Base-by-base conservation (phyloP, 371 early-diverging fungal genomes). In the Syncephalastrum monosporum region DNA sequence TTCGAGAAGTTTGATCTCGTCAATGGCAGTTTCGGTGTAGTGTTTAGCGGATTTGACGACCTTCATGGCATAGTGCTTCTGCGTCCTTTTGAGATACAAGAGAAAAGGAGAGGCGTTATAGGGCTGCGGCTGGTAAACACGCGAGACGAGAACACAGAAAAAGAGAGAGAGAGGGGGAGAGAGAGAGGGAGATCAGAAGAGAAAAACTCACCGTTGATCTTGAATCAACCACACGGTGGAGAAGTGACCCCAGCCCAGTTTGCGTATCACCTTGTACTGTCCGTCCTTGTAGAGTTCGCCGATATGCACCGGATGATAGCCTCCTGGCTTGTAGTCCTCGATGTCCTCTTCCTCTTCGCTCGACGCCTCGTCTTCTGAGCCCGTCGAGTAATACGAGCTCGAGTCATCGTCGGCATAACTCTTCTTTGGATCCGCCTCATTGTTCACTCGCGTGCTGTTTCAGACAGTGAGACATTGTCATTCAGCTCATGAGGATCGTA, bases 211-310 rank as follows among this genome's bases (percentile, higher is more conserved):
- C 86, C 66, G 76, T 56, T 75, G 75, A 70, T 97, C 96, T 55
- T 82, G 78, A 15, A 91, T 88, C 56, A 98, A 84, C 98, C 98
- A 97, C n/a, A 98, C 99, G 0, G 98, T 97, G 1, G 95, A 95
- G 64, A 98, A 98, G 64, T 98, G 99, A 13, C 99, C 99, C 98
- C 98, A 98, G n/a, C 99, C 99, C 24, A 98, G 82, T 69, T 98
- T 98, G 43, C 96, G 85, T 33, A 97, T 68, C 1, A 95, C 85
- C 24, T 72, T 69, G 75, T 98, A 98, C 38, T 89, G 83, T 1
- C 87, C 84, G 19, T 91, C 82, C 50, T 90, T 85, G 65, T 90
- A 95, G 15, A 56, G 65, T 60, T 97, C 97, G 1, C 93, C 95
- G 42, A 94, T 79, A 52, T 84, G 77, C 24, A 96, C 89, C 1